Evolutionary conservation across 2,329 filamentous ascomycete species (phyloP).

Genomic region (Apiospora hydei): DNA sequence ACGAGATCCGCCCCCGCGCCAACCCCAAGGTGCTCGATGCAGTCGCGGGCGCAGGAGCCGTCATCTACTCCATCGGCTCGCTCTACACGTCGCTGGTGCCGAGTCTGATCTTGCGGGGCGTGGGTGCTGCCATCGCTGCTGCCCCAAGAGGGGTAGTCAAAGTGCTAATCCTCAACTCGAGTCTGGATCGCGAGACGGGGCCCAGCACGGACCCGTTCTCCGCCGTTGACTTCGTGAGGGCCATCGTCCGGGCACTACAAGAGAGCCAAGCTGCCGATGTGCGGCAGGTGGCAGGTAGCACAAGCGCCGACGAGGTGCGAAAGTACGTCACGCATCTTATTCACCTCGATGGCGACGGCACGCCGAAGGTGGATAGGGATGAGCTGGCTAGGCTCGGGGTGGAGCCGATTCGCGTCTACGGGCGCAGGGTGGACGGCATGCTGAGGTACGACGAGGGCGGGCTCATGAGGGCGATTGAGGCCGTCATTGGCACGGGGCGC

Average conservation of each 20-base stretch:
- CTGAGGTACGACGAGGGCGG: slow-evolving; percentile 79
- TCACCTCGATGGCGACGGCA: slow-evolving; percentile 74
- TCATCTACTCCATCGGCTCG: slow-evolving; percentile 94
- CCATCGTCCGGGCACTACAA: slow-evolving; percentile 77
- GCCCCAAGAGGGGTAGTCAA: slow-evolving; percentile 60
- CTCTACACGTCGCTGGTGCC: slow-evolving; percentile 91
- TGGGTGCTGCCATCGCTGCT: slow-evolving; percentile 67
- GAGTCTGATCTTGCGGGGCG: slow-evolving; percentile 77
- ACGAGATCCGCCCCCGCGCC: slow-evolving; percentile 85
- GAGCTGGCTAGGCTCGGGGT: slow-evolving; percentile 73
- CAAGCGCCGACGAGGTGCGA: slow-evolving; percentile 51
- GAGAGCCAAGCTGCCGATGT: slow-evolving; percentile 62
- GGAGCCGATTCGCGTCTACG: slow-evolving; percentile 79
- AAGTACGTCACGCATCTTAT: slow-evolving; percentile 85
- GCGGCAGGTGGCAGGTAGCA: slow-evolving; percentile 30
- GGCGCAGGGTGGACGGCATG: slow-evolving; percentile 62
- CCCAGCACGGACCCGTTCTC: slow-evolving; percentile 70
- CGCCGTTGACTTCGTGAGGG: slow-evolving; percentile 81
- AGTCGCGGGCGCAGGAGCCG: slow-evolving; percentile 67
- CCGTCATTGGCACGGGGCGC: slow-evolving; percentile 68
- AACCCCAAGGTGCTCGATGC: slow-evolving; percentile 82
- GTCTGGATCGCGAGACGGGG: slow-evolving; percentile 85
- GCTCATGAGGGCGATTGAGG: slow-evolving; percentile 76
- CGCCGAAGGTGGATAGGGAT: slow-evolving; percentile 73
- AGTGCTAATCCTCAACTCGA: slow-evolving; percentile 85